phyloP scores from a whole-genome alignment of 306 rosid species.

The Prunus mongolica region DNA sequence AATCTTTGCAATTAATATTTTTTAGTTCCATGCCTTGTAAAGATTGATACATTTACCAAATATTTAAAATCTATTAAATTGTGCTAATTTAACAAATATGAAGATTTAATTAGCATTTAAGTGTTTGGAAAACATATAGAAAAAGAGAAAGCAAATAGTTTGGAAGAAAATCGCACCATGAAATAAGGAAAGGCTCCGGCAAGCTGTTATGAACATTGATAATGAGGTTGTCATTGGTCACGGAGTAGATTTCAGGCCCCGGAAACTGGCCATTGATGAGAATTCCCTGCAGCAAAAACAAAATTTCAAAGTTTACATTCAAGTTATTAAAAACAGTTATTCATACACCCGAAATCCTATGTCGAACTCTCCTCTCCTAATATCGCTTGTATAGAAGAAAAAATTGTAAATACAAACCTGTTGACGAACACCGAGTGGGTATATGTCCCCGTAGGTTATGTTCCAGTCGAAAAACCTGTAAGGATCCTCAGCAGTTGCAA shows the following conservation, averaged over 20 bases:
- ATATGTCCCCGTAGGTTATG: slow-evolving; percentile 69
- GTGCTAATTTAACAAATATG: too few relatives aligned
- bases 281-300: slow-evolving; percentile 55
- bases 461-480: slow-evolving; percentile 75
- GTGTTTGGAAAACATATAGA: too few relatives aligned
- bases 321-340: not conserved
- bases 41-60: too few relatives aligned
- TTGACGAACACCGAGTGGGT: slow-evolving; percentile 66
- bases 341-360: rapidly evolving
- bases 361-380: rapidly evolving
- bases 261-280: slow-evolving; percentile 86
- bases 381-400: not conserved
- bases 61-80: too few relatives aligned
- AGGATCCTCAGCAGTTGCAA: slow-evolving; percentile 50
- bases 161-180: slow-evolving; percentile 48
- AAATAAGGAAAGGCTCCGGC: slow-evolving; percentile 74
- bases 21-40: too few relatives aligned
- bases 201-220: slow-evolving; percentile 72
- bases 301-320: not conserved
- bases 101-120: too few relatives aligned
- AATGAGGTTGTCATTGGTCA: slow-evolving; percentile 81
- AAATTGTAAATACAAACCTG: slow-evolving; percentile 33
- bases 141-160: not conserved
- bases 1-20: too few relatives aligned
- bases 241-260: slow-evolving; percentile 71